These are phyloP conservation scores for Helichrysum umbraculigerum DNA, from an alignment of 129 eudicot genomes.

Conservation along the genomic window DNA sequence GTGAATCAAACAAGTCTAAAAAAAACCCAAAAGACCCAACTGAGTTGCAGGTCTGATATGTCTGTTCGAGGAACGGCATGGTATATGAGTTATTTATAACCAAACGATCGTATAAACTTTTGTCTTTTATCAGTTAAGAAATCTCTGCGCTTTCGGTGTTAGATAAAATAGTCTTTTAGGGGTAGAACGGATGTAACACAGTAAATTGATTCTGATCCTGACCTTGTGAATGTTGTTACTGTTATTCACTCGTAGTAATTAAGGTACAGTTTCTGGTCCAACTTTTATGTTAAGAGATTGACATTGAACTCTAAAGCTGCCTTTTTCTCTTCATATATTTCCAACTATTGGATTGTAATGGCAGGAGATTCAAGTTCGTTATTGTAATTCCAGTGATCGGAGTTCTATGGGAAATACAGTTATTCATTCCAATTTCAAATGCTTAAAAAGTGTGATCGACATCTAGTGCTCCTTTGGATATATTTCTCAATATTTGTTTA, in stretches of 20 bases:
- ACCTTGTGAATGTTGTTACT: slow-evolving; percentile 54
- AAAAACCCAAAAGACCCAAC: not conserved
- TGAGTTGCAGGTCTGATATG: not conserved
- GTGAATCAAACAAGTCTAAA: not conserved
- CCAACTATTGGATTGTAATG: not conserved
- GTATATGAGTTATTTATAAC: not conserved
- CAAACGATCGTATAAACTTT: not conserved
- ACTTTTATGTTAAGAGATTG: not conserved
- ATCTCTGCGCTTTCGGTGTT: no score
- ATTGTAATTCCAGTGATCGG: slow-evolving; percentile 68
- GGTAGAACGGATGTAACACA: no score
- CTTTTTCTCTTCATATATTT: not conserved
- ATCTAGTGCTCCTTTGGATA: slow-evolving; percentile 55
- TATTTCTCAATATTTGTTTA: slow-evolving; percentile 58
- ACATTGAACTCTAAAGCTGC: not conserved
- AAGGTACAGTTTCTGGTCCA: not conserved
- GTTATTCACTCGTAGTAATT: slow-evolving; percentile 28
- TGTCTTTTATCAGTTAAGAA: no score
- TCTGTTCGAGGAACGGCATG: not conserved
- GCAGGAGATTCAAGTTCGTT: slow-evolving; percentile 25
- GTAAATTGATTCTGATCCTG: not conserved
- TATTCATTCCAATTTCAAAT: slow-evolving; percentile 45
- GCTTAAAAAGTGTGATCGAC: slow-evolving; percentile 42
- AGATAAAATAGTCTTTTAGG: no score
- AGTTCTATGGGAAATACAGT: slow-evolving; percentile 43